Base-by-base conservation (phyloP, 2,329 filamentous ascomycete genomes). In the Penicillium sp. region DNA sequence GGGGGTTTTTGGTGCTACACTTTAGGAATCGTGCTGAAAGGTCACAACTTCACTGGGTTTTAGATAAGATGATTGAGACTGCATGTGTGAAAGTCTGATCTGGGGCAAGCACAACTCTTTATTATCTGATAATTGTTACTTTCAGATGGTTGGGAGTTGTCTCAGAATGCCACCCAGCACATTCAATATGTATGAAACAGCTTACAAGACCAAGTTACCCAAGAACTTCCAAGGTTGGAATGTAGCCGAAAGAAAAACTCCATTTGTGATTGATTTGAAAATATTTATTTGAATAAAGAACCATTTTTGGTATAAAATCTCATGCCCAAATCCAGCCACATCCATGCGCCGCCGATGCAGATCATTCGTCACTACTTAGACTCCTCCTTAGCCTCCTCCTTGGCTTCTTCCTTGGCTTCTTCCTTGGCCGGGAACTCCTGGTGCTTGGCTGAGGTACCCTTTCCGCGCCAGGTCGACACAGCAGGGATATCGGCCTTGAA, bases 381-480 rank as follows among this genome's bases (percentile, higher is more conserved):
- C 13, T 36, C 34, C 38, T 47, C 43, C 13, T 34, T 52, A 9
- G n/a, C 46, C 36, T 62, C 49, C 45, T 64, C 60, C 43, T 61
- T 49, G 32, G 61, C 61, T 29, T 57, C 47, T 8, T 66, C 65
- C 2, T 40, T 21, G 2, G 38, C 6, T 3, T 18, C 38, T n/a
- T 10, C 38, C 16, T 40, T 21, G 8, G 64, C 61, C 1, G 69
- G 66, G 44, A 64, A 69, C 13, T 71, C 69, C 70, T 94, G 89
- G 71, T 97, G 92, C 70, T 93, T 93, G 22, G 93, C 93, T 24
- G 90, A 91, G 65, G 87, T 93, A 13, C 94, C 94, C 79, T 97
- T 97, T 59, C 89, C 92, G 67, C 94, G 83, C 90, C 92, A 99
- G 18, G 94, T 99, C 74, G 90, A 96, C 49, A 99, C 94, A 3